These are phyloP conservation scores for Calonectria fujianensis DNA, from an alignment of 2,329 filamentous ascomycete species.

Conservation along the genomic window DNA sequence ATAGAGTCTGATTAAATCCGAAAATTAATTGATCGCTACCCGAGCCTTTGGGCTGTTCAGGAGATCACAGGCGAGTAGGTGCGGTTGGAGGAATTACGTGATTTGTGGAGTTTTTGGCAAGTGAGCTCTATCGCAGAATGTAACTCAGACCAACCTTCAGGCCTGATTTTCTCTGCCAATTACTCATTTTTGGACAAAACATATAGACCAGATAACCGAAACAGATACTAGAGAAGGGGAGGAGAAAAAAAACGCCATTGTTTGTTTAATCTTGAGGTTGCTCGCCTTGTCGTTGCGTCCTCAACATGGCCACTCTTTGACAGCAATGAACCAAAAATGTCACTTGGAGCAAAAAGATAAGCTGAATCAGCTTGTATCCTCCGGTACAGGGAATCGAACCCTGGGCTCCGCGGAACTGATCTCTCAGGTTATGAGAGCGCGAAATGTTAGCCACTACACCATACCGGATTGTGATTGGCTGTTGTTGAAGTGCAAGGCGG, in stretches of 20 bases:
- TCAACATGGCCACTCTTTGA: not conserved
- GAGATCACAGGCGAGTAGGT: not conserved
- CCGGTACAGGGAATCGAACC: conserved; percentile 23
- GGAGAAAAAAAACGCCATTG: not conserved
- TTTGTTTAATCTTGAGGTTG: not conserved
- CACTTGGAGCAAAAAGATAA: not conserved
- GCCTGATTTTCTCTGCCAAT: not conserved
- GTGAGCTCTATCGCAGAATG: not conserved
- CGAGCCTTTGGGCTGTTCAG: too few species aligned
- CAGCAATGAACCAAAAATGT: not conserved
- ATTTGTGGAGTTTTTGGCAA: conserved; percentile 19
- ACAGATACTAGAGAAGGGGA: not conserved
- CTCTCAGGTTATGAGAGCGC: conserved; percentile 56
- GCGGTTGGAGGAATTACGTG: conserved; percentile 14
- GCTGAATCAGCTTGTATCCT: not conserved
- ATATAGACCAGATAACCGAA: not conserved
- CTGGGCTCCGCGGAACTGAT: conserved; percentile 31
- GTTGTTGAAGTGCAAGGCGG: not conserved
- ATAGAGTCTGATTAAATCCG: not conserved
- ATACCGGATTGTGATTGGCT: conserved; percentile 53
- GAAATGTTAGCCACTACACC: conserved; percentile 61
- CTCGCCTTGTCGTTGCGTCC: not conserved
- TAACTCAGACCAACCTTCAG: not conserved
- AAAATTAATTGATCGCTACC: not conserved
- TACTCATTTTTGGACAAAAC: not conserved